Conservation (phyloP, 352 stramenopile species). For the Phytophthora rubi region DNA sequence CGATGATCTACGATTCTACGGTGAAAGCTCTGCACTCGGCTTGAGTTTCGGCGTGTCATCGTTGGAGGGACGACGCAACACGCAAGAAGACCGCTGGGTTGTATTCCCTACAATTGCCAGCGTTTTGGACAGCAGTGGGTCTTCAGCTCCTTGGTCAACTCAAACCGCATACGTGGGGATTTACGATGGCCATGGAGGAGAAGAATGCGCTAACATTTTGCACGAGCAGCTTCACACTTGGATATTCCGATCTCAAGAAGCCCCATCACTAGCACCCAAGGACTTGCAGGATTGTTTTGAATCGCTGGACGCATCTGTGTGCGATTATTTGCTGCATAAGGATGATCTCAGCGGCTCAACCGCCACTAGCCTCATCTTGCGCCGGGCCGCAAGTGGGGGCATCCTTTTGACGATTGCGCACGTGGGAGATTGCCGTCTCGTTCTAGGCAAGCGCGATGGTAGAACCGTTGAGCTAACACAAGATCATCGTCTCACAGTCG, state of each 20-base stretch:
- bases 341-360: conserved; percentile 83
- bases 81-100: conserved; percentile 78
- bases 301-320: conserved; percentile 70
- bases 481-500: conserved; percentile 71
- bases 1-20: conserved; percentile 50
- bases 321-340: conserved; percentile 74
- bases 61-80: conserved; percentile 71
- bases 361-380: conserved; percentile 66
- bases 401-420: conserved; percentile 56
- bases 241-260: conserved; percentile 54
- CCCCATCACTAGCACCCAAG: conserved; percentile 27
- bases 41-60: conserved; percentile 58
- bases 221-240: conserved; percentile 76
- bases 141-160: conserved; percentile 7
- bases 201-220: conserved; percentile 75
- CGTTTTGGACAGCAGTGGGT: conserved; percentile 19
- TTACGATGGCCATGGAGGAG: conserved; percentile 87
- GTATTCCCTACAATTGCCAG: conserved; percentile 51
- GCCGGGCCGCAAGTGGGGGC: conserved; percentile 16
- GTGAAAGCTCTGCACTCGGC: conserved; percentile 40
- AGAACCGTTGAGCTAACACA: conserved; percentile 54
- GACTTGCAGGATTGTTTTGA: conserved; percentile 59
- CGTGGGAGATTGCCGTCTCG: conserved; percentile 78
- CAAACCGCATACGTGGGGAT: conserved; percentile 67
- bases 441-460: conserved; percentile 57